Evolutionary conservation across 2,329 filamentous ascomycete genomes (phyloP), one percentile per base, ranked within the genome.

Genomic region (Alternaria angustiovoidea): DNA sequence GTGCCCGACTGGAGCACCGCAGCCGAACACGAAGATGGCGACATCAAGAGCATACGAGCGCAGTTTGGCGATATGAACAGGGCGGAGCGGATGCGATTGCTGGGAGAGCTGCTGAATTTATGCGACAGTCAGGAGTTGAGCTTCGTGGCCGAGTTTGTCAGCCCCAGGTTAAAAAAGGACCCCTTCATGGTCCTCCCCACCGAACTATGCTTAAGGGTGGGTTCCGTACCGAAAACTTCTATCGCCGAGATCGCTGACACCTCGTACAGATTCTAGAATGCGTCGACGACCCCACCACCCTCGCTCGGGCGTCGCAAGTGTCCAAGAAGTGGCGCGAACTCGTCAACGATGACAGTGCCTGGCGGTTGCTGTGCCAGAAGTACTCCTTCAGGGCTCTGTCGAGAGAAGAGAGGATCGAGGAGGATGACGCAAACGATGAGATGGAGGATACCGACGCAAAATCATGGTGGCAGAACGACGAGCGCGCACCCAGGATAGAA

Each of bases 311-410:
- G 53, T 97, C 94, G 5, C 94, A 98, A 78, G 95, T 99, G n/a
- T 99, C 95, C 54, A 89, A 89, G 66, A 87, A 94, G 77, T 99
- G 95, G 95, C 88, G 92, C 64, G 94, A 97, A 78, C 85, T 99
- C 7, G 85, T 99, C 51, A 94, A 91, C 75, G 95, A 99, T 78
- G 95, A 99, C 78, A 94, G 97, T 81, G 96, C 95, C 1, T 99
- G 95, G 95, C 97, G 97, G 82, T 93, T 95, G 63, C 85, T 99
- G 20, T 98, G 94, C 77, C 93, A 96, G 66, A 97, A 97, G 80
- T 94, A 97, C 78, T 93, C 95, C 63, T 99, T 97, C 78, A 88
- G 86, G 49, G 79, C 84, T 52, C 76, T 85, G 51, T 84, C 85
- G 79, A 78, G 84, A 64, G 80, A 82, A 54, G 75, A 78, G 42